A percentile compares a stretch with the other conserved stretches of the same genome.
Conservation (phyloP, 495 filamentous ascomycete genomes). For the Melanomma pulvis-pyrius region DNA sequence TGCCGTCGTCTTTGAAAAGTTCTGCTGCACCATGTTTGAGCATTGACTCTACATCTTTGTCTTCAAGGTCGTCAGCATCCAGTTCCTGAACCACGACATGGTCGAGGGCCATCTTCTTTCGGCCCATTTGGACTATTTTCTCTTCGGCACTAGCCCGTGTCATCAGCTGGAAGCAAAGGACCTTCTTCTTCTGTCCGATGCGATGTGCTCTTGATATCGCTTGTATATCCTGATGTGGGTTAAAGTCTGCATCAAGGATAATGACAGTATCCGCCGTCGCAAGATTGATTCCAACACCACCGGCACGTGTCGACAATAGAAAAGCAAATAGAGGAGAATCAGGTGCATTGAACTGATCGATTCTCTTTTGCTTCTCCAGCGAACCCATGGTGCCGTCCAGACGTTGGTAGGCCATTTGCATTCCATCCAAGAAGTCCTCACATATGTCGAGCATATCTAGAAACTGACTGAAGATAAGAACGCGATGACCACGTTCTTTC, state of each 20-base stretch:
- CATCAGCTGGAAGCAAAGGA: conserved; percentile 91
- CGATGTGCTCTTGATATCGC: conserved; percentile 91
- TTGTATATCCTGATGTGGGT: conserved; percentile 97
- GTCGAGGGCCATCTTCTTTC: conserved; percentile 92
- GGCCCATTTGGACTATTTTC: conserved; percentile 93
- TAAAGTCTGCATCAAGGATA: conserved; percentile 97
- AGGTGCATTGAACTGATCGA: conserved; percentile 89
- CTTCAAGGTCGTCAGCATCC: conserved; percentile 73
- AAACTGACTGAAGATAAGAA: conserved; percentile 96
- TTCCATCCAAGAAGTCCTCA: conserved; percentile 82
- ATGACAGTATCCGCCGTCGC: conserved; percentile 98
- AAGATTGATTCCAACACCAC: conserved; percentile 96
- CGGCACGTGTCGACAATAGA: conserved; percentile 88
- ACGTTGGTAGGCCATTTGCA: conserved; percentile 72
- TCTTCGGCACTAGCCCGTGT: conserved; percentile 88
- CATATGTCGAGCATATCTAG: conserved; percentile 83
- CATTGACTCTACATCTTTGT: conserved; percentile 81
- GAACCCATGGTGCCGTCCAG: conserved; percentile 82
- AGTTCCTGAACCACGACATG: conserved; percentile 91
- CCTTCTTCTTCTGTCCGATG: conserved; percentile 94
- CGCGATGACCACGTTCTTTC: conserved; percentile 82
- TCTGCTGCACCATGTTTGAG: conserved; percentile 85
- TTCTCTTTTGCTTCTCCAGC: conserved; percentile 87
- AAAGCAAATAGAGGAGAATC: conserved; percentile 84
- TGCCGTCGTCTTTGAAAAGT: conserved; percentile 73